Evolutionary conservation across 148 eudicot species (phyloP).

Genomic region (Vaccinium myrtillus): DNA sequence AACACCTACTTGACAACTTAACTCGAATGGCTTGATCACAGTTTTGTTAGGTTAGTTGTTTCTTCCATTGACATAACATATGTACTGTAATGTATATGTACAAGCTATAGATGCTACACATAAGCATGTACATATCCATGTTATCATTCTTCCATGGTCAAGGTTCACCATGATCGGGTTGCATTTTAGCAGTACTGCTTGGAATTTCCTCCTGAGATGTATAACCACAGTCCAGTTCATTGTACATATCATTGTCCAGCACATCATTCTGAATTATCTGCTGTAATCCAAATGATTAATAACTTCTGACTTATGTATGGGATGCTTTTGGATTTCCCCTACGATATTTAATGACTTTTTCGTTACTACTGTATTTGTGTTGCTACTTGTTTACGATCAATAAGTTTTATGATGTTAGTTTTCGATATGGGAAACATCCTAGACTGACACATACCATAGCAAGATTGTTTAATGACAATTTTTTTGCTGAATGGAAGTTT

Average conservation of each 20-base stretch:
- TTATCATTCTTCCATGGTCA: conserved; percentile 31
- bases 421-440: neutral
- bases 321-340: neutral
- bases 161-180: conserved; percentile 16
- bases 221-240: neutral
- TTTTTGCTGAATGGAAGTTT: neutral
- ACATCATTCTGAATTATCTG: neutral
- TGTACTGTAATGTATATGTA: conserved; percentile 25
- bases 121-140: conserved; percentile 19
- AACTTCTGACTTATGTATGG: neutral
- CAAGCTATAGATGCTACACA: conserved; percentile 23
- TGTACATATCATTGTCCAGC: conserved; percentile 14
- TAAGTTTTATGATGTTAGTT: neutral
- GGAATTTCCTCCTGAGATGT: neutral
- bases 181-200: neutral
- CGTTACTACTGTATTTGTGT: neutral
- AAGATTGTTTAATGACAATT: neutral
- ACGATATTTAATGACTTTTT: neutral
- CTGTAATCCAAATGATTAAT: neutral
- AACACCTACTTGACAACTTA: conserved; percentile 48
- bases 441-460: neutral
- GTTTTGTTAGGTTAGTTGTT: conserved; percentile 66
- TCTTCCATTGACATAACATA: conserved; percentile 9
- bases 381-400: neutral
- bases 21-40: conserved; percentile 7